Evolutionary conservation across 441 rosid genomes (phyloP), one percentile per base, ranked within the genome.

Genomic region (Aquilaria agallochum): DNA sequence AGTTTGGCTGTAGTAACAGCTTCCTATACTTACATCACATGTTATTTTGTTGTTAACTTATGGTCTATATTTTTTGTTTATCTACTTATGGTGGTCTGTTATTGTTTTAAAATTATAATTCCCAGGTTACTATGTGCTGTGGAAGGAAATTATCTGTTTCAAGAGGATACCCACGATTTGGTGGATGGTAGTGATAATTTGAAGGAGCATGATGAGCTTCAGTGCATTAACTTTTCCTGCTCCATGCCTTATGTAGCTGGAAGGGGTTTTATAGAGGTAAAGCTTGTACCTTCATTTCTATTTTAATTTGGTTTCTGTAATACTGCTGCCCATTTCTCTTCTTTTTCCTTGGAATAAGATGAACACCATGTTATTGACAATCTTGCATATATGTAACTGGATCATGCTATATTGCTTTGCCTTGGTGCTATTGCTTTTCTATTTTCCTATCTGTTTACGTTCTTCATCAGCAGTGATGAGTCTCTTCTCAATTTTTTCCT

Each of bases 261-360:
- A 73, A 80, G 99, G 75, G 99, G 99, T 62, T 95, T 95, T 77
- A 80, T 95, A 55, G 99, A 95, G 96, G 99, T 93, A 58, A 56
- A 20, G 27, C 48, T 8, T 69, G 66, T 67, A 64, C 44, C 63
- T 64, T 55, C 20, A 9, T 48, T 49, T 65, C 49, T 68, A 6
- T 34, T 36, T 20, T 20, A 20, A 20, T 20, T 36, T 36, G 5
- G 3, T 36, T 36, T 5, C 42, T 36, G 42, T 20, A 20, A 20
- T 20, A 20, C 27, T 20, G 27, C 27, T 50, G 20, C 57, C 53
- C 49, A 36, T 27, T 62, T 61, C 15, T 30, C 54, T 6, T 55
- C 45, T 56, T 61, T 3, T 3, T 11, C 0, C 11, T 15, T 49
- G 44, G 31, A 44, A n/a, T 36, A 34, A 49, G 45, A 30, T 46